Conservation (phyloP, 2,329 filamentous ascomycete genomes). For the Niveomyces coronatus region DNA sequence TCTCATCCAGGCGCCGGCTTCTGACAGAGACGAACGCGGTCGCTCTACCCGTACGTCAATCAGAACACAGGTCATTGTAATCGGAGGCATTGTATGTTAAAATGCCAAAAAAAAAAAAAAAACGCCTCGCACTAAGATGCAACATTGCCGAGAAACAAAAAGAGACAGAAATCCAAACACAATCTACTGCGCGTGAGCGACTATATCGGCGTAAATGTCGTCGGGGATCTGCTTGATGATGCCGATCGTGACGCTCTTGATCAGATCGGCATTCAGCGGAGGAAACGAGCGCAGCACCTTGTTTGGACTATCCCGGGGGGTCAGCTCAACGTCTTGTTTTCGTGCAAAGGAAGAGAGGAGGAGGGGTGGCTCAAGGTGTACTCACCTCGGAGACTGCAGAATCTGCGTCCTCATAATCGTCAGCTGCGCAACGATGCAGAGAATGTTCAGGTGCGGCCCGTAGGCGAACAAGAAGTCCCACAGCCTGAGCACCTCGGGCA, state of each 20-base stretch:
- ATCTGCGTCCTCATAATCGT: conserved; percentile 80
- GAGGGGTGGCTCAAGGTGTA: not conserved
- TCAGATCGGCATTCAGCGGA: conserved; percentile 68
- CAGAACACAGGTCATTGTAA: not conserved
- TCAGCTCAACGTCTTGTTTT: not conserved
- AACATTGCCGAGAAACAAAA: not conserved
- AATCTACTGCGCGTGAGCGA: conserved; percentile 65
- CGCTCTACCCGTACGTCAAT: no score
- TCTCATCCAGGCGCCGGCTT: no score
- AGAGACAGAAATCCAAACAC: not conserved
- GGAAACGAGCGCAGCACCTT: conserved; percentile 85
- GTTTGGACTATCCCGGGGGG: conserved; percentile 58
- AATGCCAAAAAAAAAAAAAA: not conserved
- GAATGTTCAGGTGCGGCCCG: conserved; percentile 84
- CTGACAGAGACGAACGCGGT: not conserved
- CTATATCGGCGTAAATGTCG: conserved; percentile 82
- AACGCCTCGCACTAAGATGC: not conserved
- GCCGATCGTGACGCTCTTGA: conserved; percentile 75
- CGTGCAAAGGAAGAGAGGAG: conserved; percentile 3
- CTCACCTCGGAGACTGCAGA: conserved; percentile 71
- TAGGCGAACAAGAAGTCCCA: conserved; percentile 99
- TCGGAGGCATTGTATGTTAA: not conserved
- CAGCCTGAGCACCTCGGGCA: conserved; percentile 83
- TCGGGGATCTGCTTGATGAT: conserved; percentile 86
- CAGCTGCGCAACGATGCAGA: conserved; percentile 93